These are phyloP conservation scores for Limonium bicolor DNA, from an alignment of 148 eudicot genomes.

Conservation along the genomic window DNA sequence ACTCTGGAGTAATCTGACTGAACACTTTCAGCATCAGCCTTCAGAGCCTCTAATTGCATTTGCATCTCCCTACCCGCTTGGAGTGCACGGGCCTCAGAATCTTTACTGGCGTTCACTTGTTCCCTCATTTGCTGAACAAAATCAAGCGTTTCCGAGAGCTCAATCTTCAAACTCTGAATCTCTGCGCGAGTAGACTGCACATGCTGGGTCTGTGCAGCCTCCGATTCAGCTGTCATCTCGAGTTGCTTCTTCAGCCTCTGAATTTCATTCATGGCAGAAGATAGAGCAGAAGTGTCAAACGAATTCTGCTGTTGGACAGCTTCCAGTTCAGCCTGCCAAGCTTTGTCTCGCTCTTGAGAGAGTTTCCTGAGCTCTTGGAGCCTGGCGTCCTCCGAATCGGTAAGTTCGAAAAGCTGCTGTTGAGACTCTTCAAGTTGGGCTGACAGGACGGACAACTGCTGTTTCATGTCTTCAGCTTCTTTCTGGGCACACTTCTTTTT, in stretches of 20 bases:
- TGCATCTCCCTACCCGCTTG: conserved; percentile 37
- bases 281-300: conserved; percentile 53
- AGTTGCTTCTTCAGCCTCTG: conserved; percentile 60
- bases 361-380: conserved; percentile 51
- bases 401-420: conserved; percentile 45
- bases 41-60: conserved; percentile 38
- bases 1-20: conserved; percentile 29
- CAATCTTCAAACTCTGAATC: conserved; percentile 34
- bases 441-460: conserved; percentile 37
- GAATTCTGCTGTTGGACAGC: conserved; percentile 65
- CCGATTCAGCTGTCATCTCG: conserved; percentile 39
- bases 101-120: conserved; percentile 44
- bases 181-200: conserved; percentile 51
- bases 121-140: conserved; percentile 41
- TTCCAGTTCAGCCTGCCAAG: conserved; percentile 79
- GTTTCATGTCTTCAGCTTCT: conserved; percentile 62
- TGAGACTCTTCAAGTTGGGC: conserved; percentile 44
- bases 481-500: conserved; percentile 36
- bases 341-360: conserved; percentile 73
- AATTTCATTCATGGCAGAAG: conserved; percentile 52
- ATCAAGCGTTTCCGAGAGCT: conserved; percentile 39
- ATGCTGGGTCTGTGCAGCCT: conserved; percentile 34
- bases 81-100: conserved; percentile 39
- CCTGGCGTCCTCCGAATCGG: conserved; percentile 45
- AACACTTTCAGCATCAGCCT: conserved; percentile 32